Evolutionary conservation across 2,329 filamentous ascomycete genomes (phyloP).

Genomic region (Botrytis tulipae): DNA sequence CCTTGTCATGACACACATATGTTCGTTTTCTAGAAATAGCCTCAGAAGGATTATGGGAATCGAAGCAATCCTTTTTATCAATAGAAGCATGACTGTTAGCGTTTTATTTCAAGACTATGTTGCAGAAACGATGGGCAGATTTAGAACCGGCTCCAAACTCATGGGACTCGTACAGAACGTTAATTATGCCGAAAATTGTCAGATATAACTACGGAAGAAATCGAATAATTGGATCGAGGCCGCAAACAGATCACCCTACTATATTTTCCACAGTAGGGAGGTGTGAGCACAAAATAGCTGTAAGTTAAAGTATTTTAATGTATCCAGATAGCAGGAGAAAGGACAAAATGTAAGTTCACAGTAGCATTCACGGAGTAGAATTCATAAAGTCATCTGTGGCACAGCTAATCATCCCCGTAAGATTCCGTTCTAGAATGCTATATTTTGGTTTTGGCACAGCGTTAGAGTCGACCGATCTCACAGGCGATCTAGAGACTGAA

Average conservation of each 20-base stretch:
- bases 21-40: not conserved
- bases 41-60: not conserved
- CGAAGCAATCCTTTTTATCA: rapidly evolving
- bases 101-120: too few species aligned
- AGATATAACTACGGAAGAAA: not conserved
- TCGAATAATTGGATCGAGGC: not conserved
- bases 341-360: not conserved
- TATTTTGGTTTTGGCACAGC: not conserved
- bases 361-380: not conserved
- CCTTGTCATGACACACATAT: too few species aligned
- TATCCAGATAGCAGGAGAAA: not conserved
- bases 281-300: too few species aligned
- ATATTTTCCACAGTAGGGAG: too few species aligned
- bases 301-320: not conserved
- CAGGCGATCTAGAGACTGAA: not conserved
- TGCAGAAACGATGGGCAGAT: not conserved
- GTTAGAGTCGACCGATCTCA: not conserved
- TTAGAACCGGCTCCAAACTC: not conserved
- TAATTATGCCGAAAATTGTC: not conserved
- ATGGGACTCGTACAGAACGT: too few species aligned
- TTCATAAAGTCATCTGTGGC: not conserved
- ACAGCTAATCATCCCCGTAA: not conserved
- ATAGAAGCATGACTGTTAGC: too few species aligned
- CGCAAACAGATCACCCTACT: not conserved
- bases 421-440: not conserved